Percentiles rank a stretch among this genome's conserved stretches.
Conservation (phyloP, 768 basidiomycete species). For the Suillus clintonianus region DNA sequence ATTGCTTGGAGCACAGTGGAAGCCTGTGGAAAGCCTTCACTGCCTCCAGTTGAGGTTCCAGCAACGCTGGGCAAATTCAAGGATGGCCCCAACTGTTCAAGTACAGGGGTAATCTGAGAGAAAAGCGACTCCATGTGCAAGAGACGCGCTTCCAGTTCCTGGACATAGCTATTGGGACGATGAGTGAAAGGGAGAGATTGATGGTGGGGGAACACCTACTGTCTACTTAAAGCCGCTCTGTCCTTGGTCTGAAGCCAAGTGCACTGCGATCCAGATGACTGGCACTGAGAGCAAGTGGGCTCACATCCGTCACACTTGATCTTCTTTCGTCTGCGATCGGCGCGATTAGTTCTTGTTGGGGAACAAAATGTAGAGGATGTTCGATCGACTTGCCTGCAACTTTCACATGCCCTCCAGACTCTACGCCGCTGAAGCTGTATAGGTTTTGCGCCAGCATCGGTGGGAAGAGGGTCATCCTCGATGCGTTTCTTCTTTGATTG, state of each 20-base stretch:
- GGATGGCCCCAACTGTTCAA: constrained; percentile 69
- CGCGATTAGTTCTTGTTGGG: constrained; percentile 17
- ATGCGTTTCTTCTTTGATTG: constrained; percentile 79
- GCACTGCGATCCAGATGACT: constrained; percentile 72
- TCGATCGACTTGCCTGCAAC: constrained; percentile 65
- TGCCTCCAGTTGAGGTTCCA: constrained; percentile 23
- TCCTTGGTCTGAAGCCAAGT: constrained; percentile 93
- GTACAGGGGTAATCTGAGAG: constrained; percentile 75
- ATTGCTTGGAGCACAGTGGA: constrained; percentile 35
- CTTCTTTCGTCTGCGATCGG: constrained; percentile 73
- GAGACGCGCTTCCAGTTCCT: constrained; percentile 85
- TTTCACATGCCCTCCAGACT: constrained; percentile 90
- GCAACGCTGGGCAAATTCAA: constrained; percentile 43
- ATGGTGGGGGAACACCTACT: constrained; percentile 51
- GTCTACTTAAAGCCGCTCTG: constrained; percentile 85
- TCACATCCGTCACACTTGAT: constrained; percentile 91
- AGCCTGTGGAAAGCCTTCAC: constrained; percentile 22
- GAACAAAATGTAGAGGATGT: neutral
- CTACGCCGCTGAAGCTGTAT: constrained; percentile 75
- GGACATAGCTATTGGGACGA: constrained; percentile 67
- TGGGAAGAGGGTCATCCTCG: constrained; percentile 51
- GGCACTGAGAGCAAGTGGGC: constrained; percentile 83
- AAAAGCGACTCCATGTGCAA: constrained; percentile 90
- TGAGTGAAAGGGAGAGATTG: constrained; percentile 18
- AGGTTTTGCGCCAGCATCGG: constrained; percentile 66